phyloP scores from a whole-genome alignment of 306 rosid species.

The Sphenostylis stenocarpa region DNA sequence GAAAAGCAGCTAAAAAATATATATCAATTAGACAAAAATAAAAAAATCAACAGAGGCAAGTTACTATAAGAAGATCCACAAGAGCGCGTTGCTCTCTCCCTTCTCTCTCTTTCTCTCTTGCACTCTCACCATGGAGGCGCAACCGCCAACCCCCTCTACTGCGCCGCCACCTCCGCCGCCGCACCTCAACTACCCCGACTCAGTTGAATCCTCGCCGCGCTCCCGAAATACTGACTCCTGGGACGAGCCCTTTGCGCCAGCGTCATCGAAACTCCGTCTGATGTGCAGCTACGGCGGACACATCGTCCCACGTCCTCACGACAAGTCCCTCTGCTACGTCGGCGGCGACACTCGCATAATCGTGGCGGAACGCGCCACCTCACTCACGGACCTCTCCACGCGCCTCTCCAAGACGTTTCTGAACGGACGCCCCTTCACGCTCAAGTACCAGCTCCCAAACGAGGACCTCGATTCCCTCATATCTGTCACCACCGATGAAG shows the following conservation, averaged over 20 bases:
- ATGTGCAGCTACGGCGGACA: constrained; percentile 99
- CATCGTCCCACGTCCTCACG: constrained; percentile 95
- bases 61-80: not conserved
- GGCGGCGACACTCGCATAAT: constrained; percentile 94
- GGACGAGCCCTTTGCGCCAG: constrained; percentile 73
- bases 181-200: constrained; percentile 63
- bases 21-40: no score
- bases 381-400: constrained; percentile 67
- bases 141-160: constrained; percentile 40
- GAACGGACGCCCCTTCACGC: constrained; percentile 57
- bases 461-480: constrained; percentile 92
- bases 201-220: constrained; percentile 79
- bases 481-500: constrained; percentile 90
- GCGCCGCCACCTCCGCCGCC: constrained; percentile 37
- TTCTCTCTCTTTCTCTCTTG: not conserved
- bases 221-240: constrained; percentile 83
- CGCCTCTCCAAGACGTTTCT: constrained; percentile 82
- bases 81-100: not conserved
- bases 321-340: constrained; percentile 88
- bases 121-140: constrained; percentile 45
- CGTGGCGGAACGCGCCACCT: constrained; percentile 67
- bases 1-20: not conserved
- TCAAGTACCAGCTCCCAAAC: constrained; percentile 90
- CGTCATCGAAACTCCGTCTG: constrained; percentile 60
- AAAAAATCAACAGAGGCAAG: not conserved